Percentiles rank a stretch among this genome's conserved stretches.
phyloP scores from a whole-genome alignment of 257 asterid genomes.

The Nicotiana attenuata region DNA sequence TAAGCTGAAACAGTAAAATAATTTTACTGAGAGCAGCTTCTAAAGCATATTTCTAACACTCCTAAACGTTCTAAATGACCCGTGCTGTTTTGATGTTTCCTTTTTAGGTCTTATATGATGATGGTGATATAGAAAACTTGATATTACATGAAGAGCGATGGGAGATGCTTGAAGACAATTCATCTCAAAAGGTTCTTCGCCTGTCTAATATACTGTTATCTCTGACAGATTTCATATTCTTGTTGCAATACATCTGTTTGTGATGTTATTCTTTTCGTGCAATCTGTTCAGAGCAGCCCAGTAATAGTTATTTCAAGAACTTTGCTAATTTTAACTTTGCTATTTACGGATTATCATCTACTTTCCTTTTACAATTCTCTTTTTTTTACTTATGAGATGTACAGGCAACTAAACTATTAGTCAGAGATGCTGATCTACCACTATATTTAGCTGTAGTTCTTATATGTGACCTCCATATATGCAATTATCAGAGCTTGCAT shows the following conservation, averaged over 20 bases:
- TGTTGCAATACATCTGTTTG: neutral
- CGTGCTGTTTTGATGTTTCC: slow-evolving; percentile 8
- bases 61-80: no score
- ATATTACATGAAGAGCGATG: slow-evolving; percentile 41
- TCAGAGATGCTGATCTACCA: slow-evolving; percentile 10
- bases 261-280: neutral
- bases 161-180: slow-evolving; percentile 21
- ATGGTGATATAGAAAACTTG: slow-evolving; percentile 40
- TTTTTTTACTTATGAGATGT: neutral
- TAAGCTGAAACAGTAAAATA: no score
- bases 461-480: neutral
- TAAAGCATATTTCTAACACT: no score
- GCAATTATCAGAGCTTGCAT: neutral
- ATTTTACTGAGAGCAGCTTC: no score
- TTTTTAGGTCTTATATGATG: slow-evolving; percentile 44
- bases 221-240: neutral
- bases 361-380: neutral
- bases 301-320: neutral
- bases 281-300: neutral
- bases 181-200: slow-evolving; percentile 19
- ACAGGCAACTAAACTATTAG: neutral
- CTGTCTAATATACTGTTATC: neutral
- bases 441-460: neutral
- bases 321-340: neutral
- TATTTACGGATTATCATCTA: neutral